Percentiles rank a stretch among this genome's conserved stretches.
Evolutionary conservation across 192 early-diverging fungal species (phyloP).

Genomic region (Umbelopsis vinacea): DNA sequence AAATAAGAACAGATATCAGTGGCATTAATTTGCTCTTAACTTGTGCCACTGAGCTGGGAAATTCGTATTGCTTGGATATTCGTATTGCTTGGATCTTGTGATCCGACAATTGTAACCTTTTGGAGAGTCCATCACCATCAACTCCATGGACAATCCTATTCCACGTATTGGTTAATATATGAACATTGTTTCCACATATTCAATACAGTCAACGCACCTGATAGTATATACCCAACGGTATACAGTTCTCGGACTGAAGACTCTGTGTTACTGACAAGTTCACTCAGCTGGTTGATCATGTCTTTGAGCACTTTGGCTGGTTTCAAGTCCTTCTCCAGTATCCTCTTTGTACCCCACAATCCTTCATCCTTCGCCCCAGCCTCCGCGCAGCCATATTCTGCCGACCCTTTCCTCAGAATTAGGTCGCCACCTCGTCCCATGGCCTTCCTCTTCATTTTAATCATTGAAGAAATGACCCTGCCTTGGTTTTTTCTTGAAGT

Average conservation of each 20-base stretch:
- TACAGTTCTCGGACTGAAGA: too few species aligned
- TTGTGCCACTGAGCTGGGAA: not conserved
- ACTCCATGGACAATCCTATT: not conserved
- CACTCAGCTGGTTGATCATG: too few species aligned
- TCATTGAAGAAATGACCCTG: slow-evolving; percentile 25
- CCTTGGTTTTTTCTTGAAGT: slow-evolving; percentile 34
- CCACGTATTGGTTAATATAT: too few species aligned
- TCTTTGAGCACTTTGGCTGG: too few species aligned
- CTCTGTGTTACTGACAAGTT: too few species aligned
- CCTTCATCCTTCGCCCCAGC: slow-evolving; percentile 27
- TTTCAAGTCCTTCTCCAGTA: slow-evolving; percentile 9
- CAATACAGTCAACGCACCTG: too few species aligned
- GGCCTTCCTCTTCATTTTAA: slow-evolving; percentile 28
- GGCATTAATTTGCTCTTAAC: not conserved
- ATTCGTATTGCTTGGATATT: not conserved
- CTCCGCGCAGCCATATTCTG: slow-evolving; percentile 31
- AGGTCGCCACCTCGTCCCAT: slow-evolving; percentile 33
- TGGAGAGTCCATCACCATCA: not conserved
- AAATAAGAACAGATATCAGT: not conserved
- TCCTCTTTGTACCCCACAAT: slow-evolving; percentile 27
- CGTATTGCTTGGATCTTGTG: not conserved
- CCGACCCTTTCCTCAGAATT: slow-evolving; percentile 30
- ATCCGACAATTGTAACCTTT: not conserved
- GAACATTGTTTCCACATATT: too few species aligned
- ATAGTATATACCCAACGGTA: too few species aligned